Conservation (phyloP, 208 protist genomes). For the Blechomonas ayalai region DNA sequence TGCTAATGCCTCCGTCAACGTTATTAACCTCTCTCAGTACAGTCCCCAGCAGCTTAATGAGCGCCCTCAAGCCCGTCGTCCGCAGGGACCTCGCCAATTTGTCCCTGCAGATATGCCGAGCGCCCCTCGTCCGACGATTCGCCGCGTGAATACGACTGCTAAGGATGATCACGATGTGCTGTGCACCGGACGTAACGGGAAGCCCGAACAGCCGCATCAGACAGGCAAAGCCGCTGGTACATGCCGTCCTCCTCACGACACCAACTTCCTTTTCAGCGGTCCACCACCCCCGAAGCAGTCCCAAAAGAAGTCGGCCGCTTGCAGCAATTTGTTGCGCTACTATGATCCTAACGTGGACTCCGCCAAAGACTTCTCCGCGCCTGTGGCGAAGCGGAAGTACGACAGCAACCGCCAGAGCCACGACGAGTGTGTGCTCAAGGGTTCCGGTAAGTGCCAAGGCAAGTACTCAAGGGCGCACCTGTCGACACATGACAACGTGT, state of each 20-base stretch:
- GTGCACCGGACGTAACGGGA: constrained; percentile 51
- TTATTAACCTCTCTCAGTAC: constrained; percentile 72
- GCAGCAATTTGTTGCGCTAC: constrained; percentile 38
- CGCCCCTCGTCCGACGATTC: constrained; percentile 24
- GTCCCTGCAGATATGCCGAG: constrained; percentile 41
- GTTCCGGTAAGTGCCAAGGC: too few relatives aligned
- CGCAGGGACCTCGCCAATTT: constrained; percentile 47
- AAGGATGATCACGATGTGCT: constrained; percentile 79
- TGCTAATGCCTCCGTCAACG: constrained; percentile 63
- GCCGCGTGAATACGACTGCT: constrained; percentile 43
- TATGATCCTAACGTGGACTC: constrained; percentile 54
- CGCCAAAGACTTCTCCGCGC: constrained; percentile 19
- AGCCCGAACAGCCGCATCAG: constrained; percentile 24
- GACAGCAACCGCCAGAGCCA: constrained; percentile 27
- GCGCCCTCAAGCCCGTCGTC: constrained; percentile 22
- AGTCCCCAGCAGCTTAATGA: constrained; percentile 56
- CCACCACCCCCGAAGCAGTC: constrained; percentile 7
- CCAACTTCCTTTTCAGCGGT: constrained; percentile 28
- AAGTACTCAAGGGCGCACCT: too few relatives aligned
- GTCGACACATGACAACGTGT: too few relatives aligned
- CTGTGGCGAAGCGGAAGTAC: constrained; percentile 5
- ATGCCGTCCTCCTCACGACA: constrained; percentile 40
- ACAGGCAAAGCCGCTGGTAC: constrained; percentile 26
- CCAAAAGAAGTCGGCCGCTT: constrained; percentile 14
- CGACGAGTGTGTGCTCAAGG: not conserved